Evolutionary conservation across 2,329 filamentous ascomycete species (phyloP), one percentile per base, ranked within the genome.

Genomic region (Aspergillus japonicus): DNA sequence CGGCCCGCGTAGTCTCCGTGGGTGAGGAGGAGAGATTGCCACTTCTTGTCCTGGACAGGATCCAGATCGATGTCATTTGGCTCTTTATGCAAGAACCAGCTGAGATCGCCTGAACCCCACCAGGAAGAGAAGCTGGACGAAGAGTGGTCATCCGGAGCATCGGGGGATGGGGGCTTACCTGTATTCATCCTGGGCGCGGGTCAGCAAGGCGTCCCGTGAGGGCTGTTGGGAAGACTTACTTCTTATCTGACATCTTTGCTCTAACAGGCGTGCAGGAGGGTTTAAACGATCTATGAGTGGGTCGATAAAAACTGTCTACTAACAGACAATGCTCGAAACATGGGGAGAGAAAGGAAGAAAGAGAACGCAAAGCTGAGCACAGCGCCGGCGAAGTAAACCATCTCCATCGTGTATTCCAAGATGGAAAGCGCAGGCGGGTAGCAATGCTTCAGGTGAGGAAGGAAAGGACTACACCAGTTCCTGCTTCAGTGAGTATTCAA

Each of bases 1-100:
- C 55, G 48, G n/a, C 35, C 55, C 33, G 48, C 48, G 16, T 57
- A 57, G 35, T 52, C 35, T 4, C 55, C 33, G 16, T 44, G 16
- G 4, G 23, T n/a, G 10, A 42, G 55, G 19, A 57, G 48, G 35
- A 57, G 19, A 2, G 11, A 3, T 12, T 50, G 44, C 21, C 33
- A 24, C n/a, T 33, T 31, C 6, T 16, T 10, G 3, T 24, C n/a
- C 24, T 49, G 44, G 44, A 10, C 21, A n/a, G 54, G 47, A 47
- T 56, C 47, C 24, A 56, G 16, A 29, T 14, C 14, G 14, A 56
- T 50, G n/a, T 50, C 44, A 24, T 50, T 47, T 8, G 54, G 26
- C 10, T 42, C 21, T n/a, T 8, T 21, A 7, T 23, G 3, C 5
- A 56, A 26, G 26, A 56, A 44, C 54, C 54, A 56, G 23, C 3